Conservation (phyloP, 1,139 yeast species). For the Suhomyces taliae region DNA sequence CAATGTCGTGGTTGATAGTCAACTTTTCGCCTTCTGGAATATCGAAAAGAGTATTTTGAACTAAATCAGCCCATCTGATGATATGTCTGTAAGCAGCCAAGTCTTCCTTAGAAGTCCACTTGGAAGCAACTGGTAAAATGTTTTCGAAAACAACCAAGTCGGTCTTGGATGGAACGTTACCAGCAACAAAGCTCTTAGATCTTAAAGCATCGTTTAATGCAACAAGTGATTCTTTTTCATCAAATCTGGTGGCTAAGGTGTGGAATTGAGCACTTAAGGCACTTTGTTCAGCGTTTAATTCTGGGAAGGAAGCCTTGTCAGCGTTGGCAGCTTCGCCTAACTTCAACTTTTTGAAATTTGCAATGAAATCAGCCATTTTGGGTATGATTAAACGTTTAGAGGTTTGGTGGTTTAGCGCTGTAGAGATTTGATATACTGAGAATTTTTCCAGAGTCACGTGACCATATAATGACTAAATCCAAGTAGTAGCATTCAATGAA, state of each 20-base stretch:
- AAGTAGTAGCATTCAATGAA: background rate
- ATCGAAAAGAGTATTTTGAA: slow-evolving; percentile 65
- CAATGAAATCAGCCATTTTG: slow-evolving; percentile 44
- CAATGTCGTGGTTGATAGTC: slow-evolving; percentile 56
- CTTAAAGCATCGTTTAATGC: slow-evolving; percentile 71
- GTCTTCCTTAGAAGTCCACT: slow-evolving; percentile 57
- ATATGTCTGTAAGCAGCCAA: slow-evolving; percentile 69
- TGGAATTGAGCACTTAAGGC: slow-evolving; percentile 85
- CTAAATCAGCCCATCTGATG: slow-evolving; percentile 85
- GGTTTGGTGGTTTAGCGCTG: background rate
- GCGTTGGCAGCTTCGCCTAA: slow-evolving; percentile 33
- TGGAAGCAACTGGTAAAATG: slow-evolving; percentile 58
- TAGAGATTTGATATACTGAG: background rate
- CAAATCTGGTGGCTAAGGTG: slow-evolving; percentile 62
- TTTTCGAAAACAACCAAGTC: slow-evolving; percentile 71
- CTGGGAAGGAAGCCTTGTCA: slow-evolving; percentile 32
- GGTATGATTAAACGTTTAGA: background rate
- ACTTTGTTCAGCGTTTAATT: slow-evolving; percentile 48
- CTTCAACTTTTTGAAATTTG: slow-evolving; percentile 41
- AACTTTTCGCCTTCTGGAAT: slow-evolving; percentile 55
- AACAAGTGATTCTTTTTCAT: slow-evolving; percentile 53
- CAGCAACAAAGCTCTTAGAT: slow-evolving; percentile 67
- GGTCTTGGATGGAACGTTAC: slow-evolving; percentile 60
- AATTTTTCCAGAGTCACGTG: slow-evolving; percentile 9
- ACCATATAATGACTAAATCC: background rate